These are phyloP conservation scores for Chaetomium sp. DNA, from an alignment of 2,329 filamentous ascomycete species.

Conservation along the genomic window DNA sequence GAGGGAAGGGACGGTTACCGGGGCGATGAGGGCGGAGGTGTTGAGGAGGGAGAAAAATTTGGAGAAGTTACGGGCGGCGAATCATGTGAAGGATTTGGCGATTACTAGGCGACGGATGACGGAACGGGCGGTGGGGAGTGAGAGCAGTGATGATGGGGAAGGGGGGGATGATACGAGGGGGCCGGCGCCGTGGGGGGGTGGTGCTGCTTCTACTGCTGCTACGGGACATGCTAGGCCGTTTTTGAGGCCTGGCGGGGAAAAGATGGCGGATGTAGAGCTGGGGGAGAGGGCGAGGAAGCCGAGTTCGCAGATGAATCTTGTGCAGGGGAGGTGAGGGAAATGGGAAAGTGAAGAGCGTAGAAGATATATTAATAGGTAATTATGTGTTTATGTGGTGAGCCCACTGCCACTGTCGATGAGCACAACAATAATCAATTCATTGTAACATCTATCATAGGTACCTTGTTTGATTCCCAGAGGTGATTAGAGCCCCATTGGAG, in stretches of 20 bases:
- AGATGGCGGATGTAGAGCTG: slow-evolving; percentile 16
- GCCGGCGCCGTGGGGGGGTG: slow-evolving; percentile 7
- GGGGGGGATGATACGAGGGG: neutral
- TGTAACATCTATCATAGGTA: neutral
- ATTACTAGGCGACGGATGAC: neutral
- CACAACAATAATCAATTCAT: too few species aligned
- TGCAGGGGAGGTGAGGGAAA: slow-evolving; percentile 1
- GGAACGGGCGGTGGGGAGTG: neutral
- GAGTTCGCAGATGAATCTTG: slow-evolving; percentile 14
- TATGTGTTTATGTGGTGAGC: too few species aligned
- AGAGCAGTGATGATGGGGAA: neutral
- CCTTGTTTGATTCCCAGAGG: too few species aligned
- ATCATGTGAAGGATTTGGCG: slow-evolving; percentile 12
- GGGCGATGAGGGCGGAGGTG: slow-evolving; percentile 22
- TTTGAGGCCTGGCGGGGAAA: neutral
- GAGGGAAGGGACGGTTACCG: slow-evolving; percentile 16
- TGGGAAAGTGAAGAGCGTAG: neutral
- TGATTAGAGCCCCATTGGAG: too few species aligned
- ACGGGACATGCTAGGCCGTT: slow-evolving; percentile 4
- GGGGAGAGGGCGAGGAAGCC: slow-evolving; percentile 13
- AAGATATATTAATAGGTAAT: too few species aligned
- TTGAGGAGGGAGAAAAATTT: slow-evolving; percentile 19
- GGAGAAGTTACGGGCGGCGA: slow-evolving; percentile 16
- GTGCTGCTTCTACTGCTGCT: slow-evolving; percentile 3
- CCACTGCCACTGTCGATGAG: too few species aligned